Percentiles rank a stretch among this genome's conserved stretches.
These are phyloP conservation scores for Clonostachys rosea DNA, from an alignment of 2,329 filamentous ascomycete genomes.

Conservation along the genomic window DNA sequence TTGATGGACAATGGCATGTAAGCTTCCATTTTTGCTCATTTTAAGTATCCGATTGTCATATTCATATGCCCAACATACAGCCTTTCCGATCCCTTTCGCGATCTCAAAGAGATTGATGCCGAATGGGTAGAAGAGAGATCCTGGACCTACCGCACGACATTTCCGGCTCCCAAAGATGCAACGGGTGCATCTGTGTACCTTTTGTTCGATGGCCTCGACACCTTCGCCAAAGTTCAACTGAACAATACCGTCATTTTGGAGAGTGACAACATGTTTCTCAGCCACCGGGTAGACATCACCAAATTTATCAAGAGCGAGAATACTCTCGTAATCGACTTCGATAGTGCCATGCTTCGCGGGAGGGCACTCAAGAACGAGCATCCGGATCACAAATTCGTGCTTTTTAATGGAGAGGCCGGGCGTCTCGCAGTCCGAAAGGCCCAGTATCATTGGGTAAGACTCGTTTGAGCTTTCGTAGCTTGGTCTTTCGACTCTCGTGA, in stretches of 20 bases:
- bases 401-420: constrained; percentile 36
- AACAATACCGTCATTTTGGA: constrained; percentile 40
- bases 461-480: no score
- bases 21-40: no score
- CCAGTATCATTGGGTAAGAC: constrained; percentile 53
- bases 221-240: constrained; percentile 45
- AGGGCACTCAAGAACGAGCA: constrained; percentile 43
- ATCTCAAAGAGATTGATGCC: constrained; percentile 51
- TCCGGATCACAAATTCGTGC: constrained; percentile 45
- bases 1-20: neutral
- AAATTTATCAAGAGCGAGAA: constrained; percentile 21
- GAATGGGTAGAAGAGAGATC: constrained; percentile 55
- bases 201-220: constrained; percentile 51
- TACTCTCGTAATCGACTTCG: constrained; percentile 47
- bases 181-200: constrained; percentile 12
- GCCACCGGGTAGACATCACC: constrained; percentile 41
- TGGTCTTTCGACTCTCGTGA: neutral
- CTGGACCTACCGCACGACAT: constrained; percentile 48
- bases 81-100: constrained; percentile 49
- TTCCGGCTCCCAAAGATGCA: constrained; percentile 11
- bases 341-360: constrained; percentile 42
- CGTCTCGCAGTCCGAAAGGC: constrained; percentile 40
- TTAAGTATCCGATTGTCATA: no score
- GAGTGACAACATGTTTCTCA: constrained; percentile 49
- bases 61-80: constrained; percentile 6